Conservation (phyloP, 2,329 filamentous ascomycete species). For the Pseudogymnoascus sp. region DNA sequence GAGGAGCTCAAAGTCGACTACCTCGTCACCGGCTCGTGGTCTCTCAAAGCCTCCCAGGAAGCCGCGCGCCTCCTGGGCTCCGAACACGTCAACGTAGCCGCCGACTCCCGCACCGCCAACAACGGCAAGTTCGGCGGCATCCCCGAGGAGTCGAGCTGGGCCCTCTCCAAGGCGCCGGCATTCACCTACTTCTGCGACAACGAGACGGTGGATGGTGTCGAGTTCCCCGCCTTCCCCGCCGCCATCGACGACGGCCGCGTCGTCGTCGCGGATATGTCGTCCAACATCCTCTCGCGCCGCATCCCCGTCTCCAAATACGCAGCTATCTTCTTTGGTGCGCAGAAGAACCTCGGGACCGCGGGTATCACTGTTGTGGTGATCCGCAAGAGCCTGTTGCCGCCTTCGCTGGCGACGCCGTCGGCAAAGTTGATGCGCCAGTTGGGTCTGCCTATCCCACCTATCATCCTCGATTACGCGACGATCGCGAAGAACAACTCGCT, state of each 20-base stretch:
- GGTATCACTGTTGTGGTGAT: slow-evolving; percentile 83
- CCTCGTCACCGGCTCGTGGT: slow-evolving; percentile 85
- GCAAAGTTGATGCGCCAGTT: slow-evolving; percentile 64
- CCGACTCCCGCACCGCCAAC: slow-evolving; percentile 58
- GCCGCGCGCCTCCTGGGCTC: slow-evolving; percentile 68
- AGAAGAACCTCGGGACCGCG: slow-evolving; percentile 86
- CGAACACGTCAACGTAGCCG: slow-evolving; percentile 71
- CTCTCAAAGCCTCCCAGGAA: slow-evolving; percentile 80
- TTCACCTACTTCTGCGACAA: slow-evolving; percentile 90
- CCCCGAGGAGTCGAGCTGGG: slow-evolving; percentile 69
- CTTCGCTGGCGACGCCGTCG: slow-evolving; percentile 55
- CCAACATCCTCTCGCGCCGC: slow-evolving; percentile 78
- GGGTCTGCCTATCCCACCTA: slow-evolving; percentile 67
- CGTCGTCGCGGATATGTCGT: slow-evolving; percentile 87
- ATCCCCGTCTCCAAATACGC: slow-evolving; percentile 74
- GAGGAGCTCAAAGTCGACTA: slow-evolving; percentile 78
- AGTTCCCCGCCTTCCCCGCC: slow-evolving; percentile 70
- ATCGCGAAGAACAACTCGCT: slow-evolving; percentile 89
- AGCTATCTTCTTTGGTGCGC: slow-evolving; percentile 83
- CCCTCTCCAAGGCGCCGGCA: slow-evolving; percentile 57
- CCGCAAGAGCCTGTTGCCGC: slow-evolving; percentile 70
- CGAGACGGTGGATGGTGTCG: slow-evolving; percentile 88
- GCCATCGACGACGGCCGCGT: slow-evolving; percentile 58
- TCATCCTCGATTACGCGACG: slow-evolving; percentile 73
- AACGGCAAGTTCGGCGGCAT: slow-evolving; percentile 82